phyloP scores from a whole-genome alignment of 805 yeast genomes.

The Cyberlindnera mississippiensis region DNA sequence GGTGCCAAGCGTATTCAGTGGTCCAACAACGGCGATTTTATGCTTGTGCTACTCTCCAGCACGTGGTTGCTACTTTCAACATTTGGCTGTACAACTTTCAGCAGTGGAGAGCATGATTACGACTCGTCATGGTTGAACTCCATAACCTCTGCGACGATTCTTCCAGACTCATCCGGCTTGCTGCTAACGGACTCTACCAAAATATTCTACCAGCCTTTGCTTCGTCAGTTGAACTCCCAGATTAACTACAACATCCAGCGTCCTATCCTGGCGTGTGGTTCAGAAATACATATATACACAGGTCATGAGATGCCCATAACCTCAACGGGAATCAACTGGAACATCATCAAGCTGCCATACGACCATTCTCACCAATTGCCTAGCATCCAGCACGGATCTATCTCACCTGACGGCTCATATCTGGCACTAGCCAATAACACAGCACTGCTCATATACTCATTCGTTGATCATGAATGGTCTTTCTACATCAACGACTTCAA shows the following conservation, averaged over 20 bases:
- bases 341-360: slow-evolving; percentile 21
- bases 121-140: slow-evolving; percentile 12
- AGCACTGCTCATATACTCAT: slow-evolving; percentile 22
- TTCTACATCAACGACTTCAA: slow-evolving; percentile 26
- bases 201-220: slow-evolving; percentile 8
- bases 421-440: slow-evolving; percentile 23
- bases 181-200: slow-evolving; percentile 7
- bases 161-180: not conserved
- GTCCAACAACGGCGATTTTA: slow-evolving; percentile 15
- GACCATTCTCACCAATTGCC: slow-evolving; percentile 22
- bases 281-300: slow-evolving; percentile 25
- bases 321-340: slow-evolving; percentile 21
- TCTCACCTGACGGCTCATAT: slow-evolving; percentile 24
- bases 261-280: slow-evolving; percentile 23
- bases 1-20: slow-evolving; percentile 10
- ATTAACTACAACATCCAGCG: slow-evolving; percentile 24
- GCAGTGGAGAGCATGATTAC: slow-evolving; percentile 13
- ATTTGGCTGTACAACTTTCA: slow-evolving; percentile 26
- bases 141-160: not conserved
- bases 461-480: slow-evolving; percentile 25
- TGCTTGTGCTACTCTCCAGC: slow-evolving; percentile 17
- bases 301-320: slow-evolving; percentile 22
- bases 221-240: slow-evolving; percentile 9
- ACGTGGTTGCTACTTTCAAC: slow-evolving; percentile 28
- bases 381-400: slow-evolving; percentile 16